Base-by-base conservation (phyloP, 139 green algal species). In the Diplosphaera chodatii region DNA sequence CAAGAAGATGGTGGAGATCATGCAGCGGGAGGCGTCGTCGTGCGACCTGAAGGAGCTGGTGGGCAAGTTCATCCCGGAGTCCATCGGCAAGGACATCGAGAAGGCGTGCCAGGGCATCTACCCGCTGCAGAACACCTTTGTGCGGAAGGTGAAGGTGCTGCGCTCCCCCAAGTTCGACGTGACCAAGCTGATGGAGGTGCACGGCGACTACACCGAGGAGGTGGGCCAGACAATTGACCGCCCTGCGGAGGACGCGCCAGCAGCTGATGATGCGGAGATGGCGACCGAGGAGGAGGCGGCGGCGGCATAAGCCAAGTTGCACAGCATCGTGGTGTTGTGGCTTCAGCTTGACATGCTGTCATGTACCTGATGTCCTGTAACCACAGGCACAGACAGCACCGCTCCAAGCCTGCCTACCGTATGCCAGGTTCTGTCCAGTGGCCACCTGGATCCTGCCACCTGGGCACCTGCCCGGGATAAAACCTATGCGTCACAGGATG, bases 1-100 rank as follows among this genome's bases (percentile, higher is more conserved):
- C 76, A 90, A 88, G 78, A 98, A 98, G 90, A 99, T 99, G 95
- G 85, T 89, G 72, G 95, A 99, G 77, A 97, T 99, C 86, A 98
- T 98, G 86, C 88, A 81, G 40, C 84, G 90, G 40, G 93, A 99
- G 89, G 89, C 92, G 34, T 81, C 76, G 73, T 81, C 76, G 59
- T 96, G 86, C 79, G 95, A 99, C 89, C 85, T 99, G 33, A 99
- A 99, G 93, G 93, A 98, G 69, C 86, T 98, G 55, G 95, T 99
- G 29, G 82, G 83, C 77, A 99, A 99, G 85, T 94, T 99, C 83
- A 99, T 99, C 86, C 95, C 95, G 31, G 95, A 99, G 87, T 86
- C 91, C 70, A 98, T 99, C 69, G 95, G 74, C 75, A 97, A 97
- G 86, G 92, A 96, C 71, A 97, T 99, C 76, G 92, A 97, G 84